Conservation (phyloP, 371 early-diverging fungal genomes). For the Catenaria anguillulae region DNA sequence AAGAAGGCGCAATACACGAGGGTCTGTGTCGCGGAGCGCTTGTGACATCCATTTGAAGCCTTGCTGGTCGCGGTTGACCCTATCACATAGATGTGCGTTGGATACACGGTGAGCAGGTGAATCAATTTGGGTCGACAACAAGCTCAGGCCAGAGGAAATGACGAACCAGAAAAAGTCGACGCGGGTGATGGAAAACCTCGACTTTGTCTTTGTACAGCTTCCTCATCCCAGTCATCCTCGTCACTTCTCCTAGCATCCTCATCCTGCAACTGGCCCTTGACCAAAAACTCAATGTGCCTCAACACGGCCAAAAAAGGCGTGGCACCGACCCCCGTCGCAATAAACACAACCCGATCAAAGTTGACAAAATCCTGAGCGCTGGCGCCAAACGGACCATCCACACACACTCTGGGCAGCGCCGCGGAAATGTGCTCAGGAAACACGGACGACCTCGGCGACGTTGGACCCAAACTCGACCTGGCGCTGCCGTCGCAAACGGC, state of each 20-base stretch:
- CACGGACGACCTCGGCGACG: too few relatives aligned
- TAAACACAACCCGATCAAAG: constrained; percentile 57
- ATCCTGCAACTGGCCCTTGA: constrained; percentile 22
- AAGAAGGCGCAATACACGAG: background rate
- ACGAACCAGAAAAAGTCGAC: constrained; percentile 7
- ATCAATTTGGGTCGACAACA: too few relatives aligned
- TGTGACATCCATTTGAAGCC: constrained; percentile 9
- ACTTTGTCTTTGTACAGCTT: background rate
- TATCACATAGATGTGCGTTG: too few relatives aligned
- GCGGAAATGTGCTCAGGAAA: too few relatives aligned
- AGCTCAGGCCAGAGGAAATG: too few relatives aligned
- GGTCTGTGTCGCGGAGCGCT: background rate
- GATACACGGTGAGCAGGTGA: too few relatives aligned
- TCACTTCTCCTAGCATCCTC: constrained; percentile 19
- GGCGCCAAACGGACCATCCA: constrained; percentile 81
- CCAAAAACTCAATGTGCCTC: constrained; percentile 36
- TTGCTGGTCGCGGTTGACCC: constrained; percentile 6
- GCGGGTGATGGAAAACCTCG: background rate
- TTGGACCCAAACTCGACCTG: too few relatives aligned
- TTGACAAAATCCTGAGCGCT: constrained; percentile 73
- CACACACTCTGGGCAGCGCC: constrained; percentile 24
- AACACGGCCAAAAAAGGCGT: constrained; percentile 41
- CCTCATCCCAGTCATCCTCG: background rate
- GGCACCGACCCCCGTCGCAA: constrained; percentile 67
- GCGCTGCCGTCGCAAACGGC: constrained; percentile 29